phyloP scores from a whole-genome alignment of 1,139 yeast species.

The Scheffersomyces insectosa region DNA sequence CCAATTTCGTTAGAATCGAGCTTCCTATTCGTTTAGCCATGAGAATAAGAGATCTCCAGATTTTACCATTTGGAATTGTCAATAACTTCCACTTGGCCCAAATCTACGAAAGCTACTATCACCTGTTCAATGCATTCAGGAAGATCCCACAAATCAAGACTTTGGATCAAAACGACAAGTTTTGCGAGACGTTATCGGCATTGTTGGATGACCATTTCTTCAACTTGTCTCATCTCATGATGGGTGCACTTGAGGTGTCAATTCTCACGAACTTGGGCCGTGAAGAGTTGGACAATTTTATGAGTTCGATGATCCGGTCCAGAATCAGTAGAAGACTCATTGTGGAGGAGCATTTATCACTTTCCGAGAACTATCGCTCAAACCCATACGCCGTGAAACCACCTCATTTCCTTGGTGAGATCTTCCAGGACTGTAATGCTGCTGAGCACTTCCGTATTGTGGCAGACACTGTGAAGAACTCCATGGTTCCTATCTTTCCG shows the following conservation, averaged over 20 bases:
- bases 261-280: constrained; percentile 64
- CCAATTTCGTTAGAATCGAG: constrained; percentile 85
- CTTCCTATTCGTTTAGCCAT: constrained; percentile 82
- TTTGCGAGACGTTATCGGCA: constrained; percentile 61
- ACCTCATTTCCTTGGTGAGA: constrained; percentile 80
- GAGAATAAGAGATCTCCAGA: constrained; percentile 76
- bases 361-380: constrained; percentile 60
- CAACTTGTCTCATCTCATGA: constrained; percentile 82
- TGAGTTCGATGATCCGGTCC: constrained; percentile 77
- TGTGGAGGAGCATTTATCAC: constrained; percentile 84
- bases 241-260: constrained; percentile 88
- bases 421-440: constrained; percentile 77
- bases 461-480: constrained; percentile 49
- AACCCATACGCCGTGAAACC: constrained; percentile 51
- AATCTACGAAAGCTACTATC: constrained; percentile 86
- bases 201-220: constrained; percentile 77
- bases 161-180: constrained; percentile 70
- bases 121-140: constrained; percentile 82
- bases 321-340: constrained; percentile 87
- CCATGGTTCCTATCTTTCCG: constrained; percentile 54
- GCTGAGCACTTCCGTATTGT: constrained; percentile 57
- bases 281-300: constrained; percentile 63
- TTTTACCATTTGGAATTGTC: constrained; percentile 78
- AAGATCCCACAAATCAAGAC: constrained; percentile 66
- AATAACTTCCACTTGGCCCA: constrained; percentile 83